Base-by-base conservation (phyloP, 2,329 filamentous ascomycete genomes). In the Colletotrichum lini region DNA sequence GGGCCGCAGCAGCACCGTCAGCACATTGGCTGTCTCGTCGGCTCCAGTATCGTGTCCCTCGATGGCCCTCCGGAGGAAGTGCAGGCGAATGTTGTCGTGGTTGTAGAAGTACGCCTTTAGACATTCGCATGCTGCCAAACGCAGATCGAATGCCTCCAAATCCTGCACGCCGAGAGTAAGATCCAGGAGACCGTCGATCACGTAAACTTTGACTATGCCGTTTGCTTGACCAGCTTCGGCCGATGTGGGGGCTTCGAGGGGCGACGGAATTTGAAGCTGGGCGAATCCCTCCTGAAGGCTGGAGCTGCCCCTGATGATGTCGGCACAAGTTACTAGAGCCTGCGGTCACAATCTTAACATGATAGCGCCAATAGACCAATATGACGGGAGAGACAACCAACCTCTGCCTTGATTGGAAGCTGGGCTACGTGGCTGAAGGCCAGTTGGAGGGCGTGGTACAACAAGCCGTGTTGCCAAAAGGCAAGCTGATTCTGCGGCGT, bases 121-220 rank as follows among this genome's bases (percentile, higher is more conserved):
- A 77, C 96, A 97, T 76, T 96, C 92, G 79, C 93, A 96, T 26
- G 94, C 95, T 23, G 96, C 93, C 77, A 95, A 89, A 30, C 96
- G 91, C 47, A 96, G 86, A 80, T 97, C 92, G 75, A 98, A 93
- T 45, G 93, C 86, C 63, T 91, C 87, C 23, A 89, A 82, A 0
- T 91, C 84, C 40, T 92, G 87, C 26, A 92, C 85, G 67, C 91
- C 91, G 10, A 99, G 85, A 0, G 93, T 91, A 53, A 98, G 84
- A 75, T 98, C 94, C 58, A 99, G 86, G 21, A 99, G 85, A 1
- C 94, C 96, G 80, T 98, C 96, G 77, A 99, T 98, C 40, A 99
- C 94, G 81, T 97, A 98, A 44, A 96, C 90, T 67, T 89, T 89
- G 16, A 86, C 83, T 12, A 86, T 80, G n/a, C 85, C 87, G 71